Conservation (phyloP, 129 eudicot species). For the Ambrosia artemisiifolia region DNA sequence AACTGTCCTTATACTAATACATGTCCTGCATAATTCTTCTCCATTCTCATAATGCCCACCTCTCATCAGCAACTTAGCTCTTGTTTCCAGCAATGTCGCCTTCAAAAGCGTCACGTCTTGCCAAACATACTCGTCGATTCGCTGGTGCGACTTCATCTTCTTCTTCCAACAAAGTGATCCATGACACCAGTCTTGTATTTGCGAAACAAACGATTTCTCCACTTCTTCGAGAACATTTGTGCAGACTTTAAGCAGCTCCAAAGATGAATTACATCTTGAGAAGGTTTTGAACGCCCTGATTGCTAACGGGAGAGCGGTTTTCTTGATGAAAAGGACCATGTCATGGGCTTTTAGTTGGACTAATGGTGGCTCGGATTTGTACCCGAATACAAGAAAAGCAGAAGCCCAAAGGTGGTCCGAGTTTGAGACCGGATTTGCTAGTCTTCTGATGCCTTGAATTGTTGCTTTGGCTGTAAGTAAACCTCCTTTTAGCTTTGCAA, state of each 20-base stretch:
- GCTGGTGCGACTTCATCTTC: slow-evolving; percentile 49
- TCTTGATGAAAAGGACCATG: slow-evolving; percentile 75
- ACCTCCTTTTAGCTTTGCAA: slow-evolving; percentile 53
- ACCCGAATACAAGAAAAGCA: slow-evolving; percentile 81
- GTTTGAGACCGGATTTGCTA: slow-evolving; percentile 44
- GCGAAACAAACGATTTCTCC: slow-evolving; percentile 80
- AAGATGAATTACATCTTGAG: slow-evolving; percentile 78
- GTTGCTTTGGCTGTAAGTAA: slow-evolving; percentile 61
- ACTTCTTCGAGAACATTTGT: slow-evolving; percentile 88
- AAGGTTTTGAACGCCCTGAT: slow-evolving; percentile 65
- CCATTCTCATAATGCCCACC: slow-evolving; percentile 86
- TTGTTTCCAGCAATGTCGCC: slow-evolving; percentile 76
- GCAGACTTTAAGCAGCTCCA: slow-evolving; percentile 84
- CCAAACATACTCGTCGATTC: slow-evolving; percentile 85
- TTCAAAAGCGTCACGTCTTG: slow-evolving; percentile 85
- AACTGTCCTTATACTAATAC: slow-evolving; percentile 89
- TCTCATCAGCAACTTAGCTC: slow-evolving; percentile 73
- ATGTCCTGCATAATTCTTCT: slow-evolving; percentile 82
- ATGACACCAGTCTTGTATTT: slow-evolving; percentile 82
- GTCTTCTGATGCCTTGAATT: slow-evolving; percentile 56
- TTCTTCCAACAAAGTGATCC: slow-evolving; percentile 90
- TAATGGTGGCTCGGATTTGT: slow-evolving; percentile 84
- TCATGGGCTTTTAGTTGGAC: slow-evolving; percentile 77
- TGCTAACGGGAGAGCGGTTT: slow-evolving; percentile 71
- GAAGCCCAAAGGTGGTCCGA: slow-evolving; percentile 89